Conservation (phyloP, 441 rosid species). For the Jatropha multifida region DNA sequence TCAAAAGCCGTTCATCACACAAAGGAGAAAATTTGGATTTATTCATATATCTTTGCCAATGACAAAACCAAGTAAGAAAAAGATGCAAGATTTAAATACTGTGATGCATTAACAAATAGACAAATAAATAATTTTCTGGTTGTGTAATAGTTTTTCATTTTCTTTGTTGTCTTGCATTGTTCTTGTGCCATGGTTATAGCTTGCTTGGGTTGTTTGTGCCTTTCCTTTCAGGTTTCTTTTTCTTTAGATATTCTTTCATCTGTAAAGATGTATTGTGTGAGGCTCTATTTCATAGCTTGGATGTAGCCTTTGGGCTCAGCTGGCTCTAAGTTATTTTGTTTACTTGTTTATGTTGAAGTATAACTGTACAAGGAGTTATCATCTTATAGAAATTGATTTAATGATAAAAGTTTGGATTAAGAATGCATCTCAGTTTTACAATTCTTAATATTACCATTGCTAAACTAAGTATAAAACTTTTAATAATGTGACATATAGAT, state of each 20-base stretch:
- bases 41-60: slow-evolving; percentile 84
- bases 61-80: slow-evolving; percentile 74
- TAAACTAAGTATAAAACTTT: too few species aligned
- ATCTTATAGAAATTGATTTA: too few species aligned
- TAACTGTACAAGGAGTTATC: too few species aligned
- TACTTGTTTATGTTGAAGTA: too few species aligned
- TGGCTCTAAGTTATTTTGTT: background rate
- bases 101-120: slow-evolving; percentile 25
- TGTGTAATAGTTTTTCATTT: slow-evolving; percentile 12
- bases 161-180: slow-evolving; percentile 19
- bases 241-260: background rate
- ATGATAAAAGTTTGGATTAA: too few species aligned
- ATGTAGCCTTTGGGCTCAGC: background rate
- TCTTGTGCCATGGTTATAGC: background rate
- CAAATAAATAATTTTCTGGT: background rate
- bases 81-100: slow-evolving; percentile 39
- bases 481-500: too few species aligned
- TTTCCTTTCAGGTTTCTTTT: background rate
- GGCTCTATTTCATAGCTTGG: background rate
- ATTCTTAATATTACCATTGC: too few species aligned
- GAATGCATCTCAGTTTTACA: too few species aligned
- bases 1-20: slow-evolving; percentile 54
- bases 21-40: slow-evolving; percentile 87
- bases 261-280: slow-evolving; percentile 3
- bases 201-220: slow-evolving; percentile 20